Percentiles rank a stretch among this genome's conserved stretches.
These are phyloP conservation scores for Ceratobasidium theobromae DNA, from an alignment of 1,284 basidiomycete species.

Conservation along the genomic window DNA sequence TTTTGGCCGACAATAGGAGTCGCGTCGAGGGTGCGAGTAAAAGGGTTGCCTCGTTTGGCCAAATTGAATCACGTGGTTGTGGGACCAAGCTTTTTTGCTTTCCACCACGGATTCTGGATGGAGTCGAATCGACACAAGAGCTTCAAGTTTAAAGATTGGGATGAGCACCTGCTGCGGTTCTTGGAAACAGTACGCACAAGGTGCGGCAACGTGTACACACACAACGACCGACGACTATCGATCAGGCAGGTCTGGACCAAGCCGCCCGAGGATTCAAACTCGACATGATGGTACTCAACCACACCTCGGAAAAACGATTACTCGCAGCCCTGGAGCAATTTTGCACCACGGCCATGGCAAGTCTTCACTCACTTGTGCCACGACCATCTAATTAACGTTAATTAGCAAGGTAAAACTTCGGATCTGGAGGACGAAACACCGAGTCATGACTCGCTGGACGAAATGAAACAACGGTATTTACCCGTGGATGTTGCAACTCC, in stretches of 20 bases:
- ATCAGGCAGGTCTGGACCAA: constrained; percentile 59
- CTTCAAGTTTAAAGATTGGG: constrained; percentile 27
- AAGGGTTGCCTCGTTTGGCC: neutral
- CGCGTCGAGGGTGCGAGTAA: constrained; percentile 12
- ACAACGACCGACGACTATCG: constrained; percentile 37
- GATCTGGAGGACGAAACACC: constrained; percentile 36
- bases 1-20: constrained; percentile 19
- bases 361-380: constrained; percentile 34
- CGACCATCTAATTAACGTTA: neutral
- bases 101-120: neutral
- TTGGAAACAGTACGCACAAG: constrained; percentile 20
- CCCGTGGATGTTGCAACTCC: constrained; percentile 50
- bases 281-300: constrained; percentile 68
- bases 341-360: constrained; percentile 56
- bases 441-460: constrained; percentile 51
- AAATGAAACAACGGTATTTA: constrained; percentile 64
- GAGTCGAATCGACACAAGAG: neutral
- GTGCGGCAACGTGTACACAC: too few species aligned
- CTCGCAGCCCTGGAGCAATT: constrained; percentile 55
- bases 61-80: constrained; percentile 8
- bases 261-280: constrained; percentile 63
- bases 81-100: neutral
- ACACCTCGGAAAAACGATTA: constrained; percentile 59
- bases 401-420: constrained; percentile 38
- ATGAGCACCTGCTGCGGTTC: constrained; percentile 13